phyloP scores from a whole-genome alignment of 441 rosid genomes.

The Euphorbia celastroides region DNA sequence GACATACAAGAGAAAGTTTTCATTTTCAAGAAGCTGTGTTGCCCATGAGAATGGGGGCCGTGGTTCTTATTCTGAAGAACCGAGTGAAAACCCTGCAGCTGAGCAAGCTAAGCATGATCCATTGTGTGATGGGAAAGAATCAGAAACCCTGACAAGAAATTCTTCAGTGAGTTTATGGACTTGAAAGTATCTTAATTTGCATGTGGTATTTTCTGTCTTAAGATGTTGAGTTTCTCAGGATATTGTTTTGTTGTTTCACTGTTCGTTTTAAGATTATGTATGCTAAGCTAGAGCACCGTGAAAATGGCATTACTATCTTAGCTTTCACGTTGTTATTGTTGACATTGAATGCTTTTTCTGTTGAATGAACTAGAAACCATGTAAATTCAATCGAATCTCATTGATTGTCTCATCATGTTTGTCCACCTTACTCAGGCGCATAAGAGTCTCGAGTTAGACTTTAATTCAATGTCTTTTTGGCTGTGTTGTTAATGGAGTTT shows the following conservation, averaged over 20 bases:
- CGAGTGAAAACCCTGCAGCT: constrained; percentile 6
- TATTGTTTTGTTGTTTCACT: background rate
- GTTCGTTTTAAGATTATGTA: background rate
- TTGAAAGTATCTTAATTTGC: constrained; percentile 2
- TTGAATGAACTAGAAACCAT: background rate
- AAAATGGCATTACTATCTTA: background rate
- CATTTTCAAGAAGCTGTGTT: constrained; percentile 17
- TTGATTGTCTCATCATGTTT: background rate
- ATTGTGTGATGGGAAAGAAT: constrained; percentile 1
- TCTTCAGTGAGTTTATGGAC: constrained; percentile 25
- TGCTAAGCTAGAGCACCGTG: background rate
- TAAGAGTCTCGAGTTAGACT: background rate
- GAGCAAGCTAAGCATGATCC: constrained; percentile 1
- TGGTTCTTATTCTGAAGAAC: constrained; percentile 20
- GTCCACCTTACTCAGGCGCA: background rate
- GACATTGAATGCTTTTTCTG: background rate
- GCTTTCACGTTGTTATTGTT: background rate
- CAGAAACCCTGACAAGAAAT: constrained; percentile 23
- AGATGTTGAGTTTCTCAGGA: background rate
- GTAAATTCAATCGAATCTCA: background rate
- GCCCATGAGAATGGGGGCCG: constrained; percentile 17
- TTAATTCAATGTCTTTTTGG: background rate
- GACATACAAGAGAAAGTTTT: constrained; percentile 39
- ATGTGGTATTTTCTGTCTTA: background rate
- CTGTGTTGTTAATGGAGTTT: too few relatives aligned